Evolutionary conservation across 257 asterid genomes (phyloP).

Genomic region (Jacaranda copaia): DNA sequence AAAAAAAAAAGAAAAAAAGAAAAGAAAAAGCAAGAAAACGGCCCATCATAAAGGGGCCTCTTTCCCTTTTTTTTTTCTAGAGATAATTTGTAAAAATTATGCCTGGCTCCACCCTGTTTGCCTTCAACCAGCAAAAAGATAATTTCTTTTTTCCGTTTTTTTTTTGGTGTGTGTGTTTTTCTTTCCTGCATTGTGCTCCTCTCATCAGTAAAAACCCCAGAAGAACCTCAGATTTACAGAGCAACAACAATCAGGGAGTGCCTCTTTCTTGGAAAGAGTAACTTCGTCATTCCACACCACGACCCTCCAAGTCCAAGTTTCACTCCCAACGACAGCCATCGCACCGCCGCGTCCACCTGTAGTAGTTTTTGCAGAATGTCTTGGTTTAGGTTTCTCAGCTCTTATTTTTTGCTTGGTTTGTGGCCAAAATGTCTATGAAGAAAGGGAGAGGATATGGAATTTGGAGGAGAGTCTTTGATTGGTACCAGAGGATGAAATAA

Average conservation of each 20-base stretch:
- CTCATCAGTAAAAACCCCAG: conserved; percentile 52
- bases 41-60: conserved; percentile 30
- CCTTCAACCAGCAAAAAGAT: conserved; percentile 65
- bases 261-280: conserved; percentile 55
- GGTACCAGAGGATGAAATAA: conserved; percentile 30
- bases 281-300: conserved; percentile 46
- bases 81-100: conserved; percentile 44
- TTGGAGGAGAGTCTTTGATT: conserved; percentile 28
- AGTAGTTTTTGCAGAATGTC: conserved; percentile 8
- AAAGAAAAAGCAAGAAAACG: conserved; percentile 22
- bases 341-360: conserved; percentile 30
- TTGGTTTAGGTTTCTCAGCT: background rate
- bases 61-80: background rate
- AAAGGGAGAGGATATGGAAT: conserved; percentile 8
- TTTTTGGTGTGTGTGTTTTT: background rate
- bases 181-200: conserved; percentile 50
- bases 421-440: too few relatives aligned
- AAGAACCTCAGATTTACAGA: conserved; percentile 53
- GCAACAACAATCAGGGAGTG: conserved; percentile 37
- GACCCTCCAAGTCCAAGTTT: conserved; percentile 29
- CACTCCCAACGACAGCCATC: conserved; percentile 11
- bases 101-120: conserved; percentile 96
- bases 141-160: conserved; percentile 23
- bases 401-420: background rate
- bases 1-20: conserved; percentile 20